phyloP scores from a whole-genome alignment of 2,329 filamentous ascomycete genomes.

The Plectosphaerella sp. region DNA sequence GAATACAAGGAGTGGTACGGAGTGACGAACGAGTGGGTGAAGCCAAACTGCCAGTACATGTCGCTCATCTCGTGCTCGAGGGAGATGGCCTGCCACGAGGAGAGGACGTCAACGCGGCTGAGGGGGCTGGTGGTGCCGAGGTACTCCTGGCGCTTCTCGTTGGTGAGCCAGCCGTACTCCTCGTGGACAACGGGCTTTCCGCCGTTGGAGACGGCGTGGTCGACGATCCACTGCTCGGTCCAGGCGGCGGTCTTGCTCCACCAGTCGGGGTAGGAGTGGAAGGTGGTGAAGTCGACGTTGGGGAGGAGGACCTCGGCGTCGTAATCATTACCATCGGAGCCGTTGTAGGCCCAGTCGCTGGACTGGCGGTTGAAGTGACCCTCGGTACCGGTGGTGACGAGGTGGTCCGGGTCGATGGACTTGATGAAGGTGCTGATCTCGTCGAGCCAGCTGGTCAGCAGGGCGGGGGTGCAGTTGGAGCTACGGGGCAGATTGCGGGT shows the following conservation, averaged over 20 bases:
- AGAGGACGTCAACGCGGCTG: slow-evolving; percentile 38
- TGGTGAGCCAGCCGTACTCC: slow-evolving; percentile 51
- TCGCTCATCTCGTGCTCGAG: slow-evolving; percentile 44
- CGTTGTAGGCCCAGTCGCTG: slow-evolving; percentile 41
- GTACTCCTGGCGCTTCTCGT: slow-evolving; percentile 41
- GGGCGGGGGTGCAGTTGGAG: slow-evolving; percentile 31
- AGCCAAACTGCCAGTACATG: slow-evolving; percentile 54
- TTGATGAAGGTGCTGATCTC: slow-evolving; percentile 54
- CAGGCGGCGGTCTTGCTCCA: slow-evolving; percentile 48
- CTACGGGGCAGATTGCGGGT: slow-evolving; percentile 39
- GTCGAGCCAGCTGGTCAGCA: slow-evolving; percentile 42
- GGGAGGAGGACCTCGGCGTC: slow-evolving; percentile 42
- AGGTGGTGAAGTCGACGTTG: slow-evolving; percentile 49
- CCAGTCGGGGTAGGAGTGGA: slow-evolving; percentile 53
- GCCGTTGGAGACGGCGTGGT: slow-evolving; percentile 39
- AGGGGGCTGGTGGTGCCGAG: slow-evolving; percentile 35
- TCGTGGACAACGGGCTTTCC: slow-evolving; percentile 52
- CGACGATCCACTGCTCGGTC: slow-evolving; percentile 50
- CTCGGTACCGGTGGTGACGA: slow-evolving; percentile 54
- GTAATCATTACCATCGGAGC: slow-evolving; percentile 48
- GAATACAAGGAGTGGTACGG: too few relatives aligned
- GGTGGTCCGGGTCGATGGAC: slow-evolving; percentile 42
- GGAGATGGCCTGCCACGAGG: slow-evolving; percentile 44
- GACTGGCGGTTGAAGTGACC: slow-evolving; percentile 48
- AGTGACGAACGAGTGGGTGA: neutral